A percentile compares a stretch with the other conserved stretches of the same genome.
These are phyloP conservation scores for Huiozyma naganishii DNA, from an alignment of 805 yeast genomes.

Conservation along the genomic window DNA sequence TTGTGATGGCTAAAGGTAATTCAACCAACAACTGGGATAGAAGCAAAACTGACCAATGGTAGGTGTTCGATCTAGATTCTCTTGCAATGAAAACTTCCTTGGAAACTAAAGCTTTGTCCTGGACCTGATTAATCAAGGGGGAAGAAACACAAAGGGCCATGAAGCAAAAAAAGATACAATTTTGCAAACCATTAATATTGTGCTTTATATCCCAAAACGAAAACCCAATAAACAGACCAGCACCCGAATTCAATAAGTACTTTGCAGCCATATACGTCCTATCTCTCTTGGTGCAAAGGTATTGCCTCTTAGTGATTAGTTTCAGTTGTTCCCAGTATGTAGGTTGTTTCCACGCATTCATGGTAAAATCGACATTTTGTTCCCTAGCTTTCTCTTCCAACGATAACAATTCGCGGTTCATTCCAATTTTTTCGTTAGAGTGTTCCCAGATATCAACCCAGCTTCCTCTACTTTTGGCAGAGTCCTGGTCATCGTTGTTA, in stretches of 20 bases:
- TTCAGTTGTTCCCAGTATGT: conserved; percentile 36
- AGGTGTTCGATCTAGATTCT: conserved; percentile 61
- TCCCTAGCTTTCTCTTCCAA: conserved; percentile 12
- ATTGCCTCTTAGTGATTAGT: conserved; percentile 33
- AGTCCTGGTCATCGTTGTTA: conserved; percentile 40
- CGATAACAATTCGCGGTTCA: conserved; percentile 2
- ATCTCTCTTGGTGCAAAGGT: conserved; percentile 44
- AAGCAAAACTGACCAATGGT: conserved; percentile 58
- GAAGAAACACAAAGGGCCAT: conserved; percentile 48
- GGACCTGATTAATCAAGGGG: conserved; percentile 54
- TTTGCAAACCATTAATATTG: conserved; percentile 45
- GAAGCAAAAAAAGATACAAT: conserved; percentile 51
- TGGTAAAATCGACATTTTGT: conserved; percentile 10
- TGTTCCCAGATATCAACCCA: conserved; percentile 17
- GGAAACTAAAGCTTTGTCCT: conserved; percentile 44
- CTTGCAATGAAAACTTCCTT: conserved; percentile 62
- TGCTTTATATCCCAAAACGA: conserved; percentile 52
- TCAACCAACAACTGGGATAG: conserved; percentile 46
- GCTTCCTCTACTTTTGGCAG: conserved; percentile 32
- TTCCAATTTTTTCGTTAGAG: conserved; percentile 9
- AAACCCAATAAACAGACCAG: conserved; percentile 65
- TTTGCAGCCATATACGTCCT: conserved; percentile 55
- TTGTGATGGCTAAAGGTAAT: conserved; percentile 44
- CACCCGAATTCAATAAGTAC: conserved; percentile 36
- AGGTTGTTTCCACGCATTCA: conserved; percentile 19